phyloP scores from a whole-genome alignment of 345 rosid genomes.

The Salix brachista region DNA sequence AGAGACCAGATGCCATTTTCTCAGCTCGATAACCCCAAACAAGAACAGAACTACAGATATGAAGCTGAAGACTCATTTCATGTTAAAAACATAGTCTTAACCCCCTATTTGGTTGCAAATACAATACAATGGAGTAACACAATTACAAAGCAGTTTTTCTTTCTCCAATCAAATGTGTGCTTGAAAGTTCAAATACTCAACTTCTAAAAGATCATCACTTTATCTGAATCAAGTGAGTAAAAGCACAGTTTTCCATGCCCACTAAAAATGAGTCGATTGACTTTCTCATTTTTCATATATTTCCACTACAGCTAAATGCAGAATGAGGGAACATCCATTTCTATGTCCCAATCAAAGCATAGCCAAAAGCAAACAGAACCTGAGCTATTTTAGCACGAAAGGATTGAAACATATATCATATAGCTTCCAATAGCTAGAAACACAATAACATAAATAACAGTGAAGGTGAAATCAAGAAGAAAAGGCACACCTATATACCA shows the following conservation, averaged over 20 bases:
- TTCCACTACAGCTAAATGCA: not conserved
- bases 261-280: not conserved
- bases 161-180: not conserved
- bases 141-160: not conserved
- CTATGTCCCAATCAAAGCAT: not conserved
- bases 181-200: not conserved
- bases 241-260: not conserved
- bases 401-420: not conserved
- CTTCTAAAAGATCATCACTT: not conserved
- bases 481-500: not conserved
- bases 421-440: not conserved
- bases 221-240: not conserved
- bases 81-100: not conserved
- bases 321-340: not conserved
- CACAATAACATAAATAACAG: not conserved
- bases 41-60: not conserved
- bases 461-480: constrained; percentile 2
- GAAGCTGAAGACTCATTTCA: not conserved
- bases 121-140: not conserved
- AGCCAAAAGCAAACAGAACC: not conserved
- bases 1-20: not conserved
- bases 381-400: not conserved
- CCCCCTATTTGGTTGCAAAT: not conserved
- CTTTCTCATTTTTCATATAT: not conserved
- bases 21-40: not conserved